A percentile compares a stretch with the other conserved stretches of the same genome.
Evolutionary conservation across 345 rosid genomes (phyloP).

Genomic region (Angophora floribunda): DNA sequence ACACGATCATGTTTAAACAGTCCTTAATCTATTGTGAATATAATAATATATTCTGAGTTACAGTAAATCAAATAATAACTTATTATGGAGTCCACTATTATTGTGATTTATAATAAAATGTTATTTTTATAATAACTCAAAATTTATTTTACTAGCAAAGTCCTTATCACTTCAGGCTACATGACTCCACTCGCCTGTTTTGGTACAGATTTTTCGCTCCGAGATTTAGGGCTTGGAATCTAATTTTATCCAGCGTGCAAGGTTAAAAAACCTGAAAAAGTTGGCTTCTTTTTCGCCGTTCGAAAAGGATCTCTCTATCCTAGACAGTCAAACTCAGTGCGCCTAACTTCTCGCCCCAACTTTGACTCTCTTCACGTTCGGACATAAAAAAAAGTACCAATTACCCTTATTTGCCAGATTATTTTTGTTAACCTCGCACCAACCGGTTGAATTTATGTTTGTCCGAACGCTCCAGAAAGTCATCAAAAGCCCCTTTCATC

Average conservation of each 20-base stretch:
- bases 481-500: neutral
- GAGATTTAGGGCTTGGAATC: neutral
- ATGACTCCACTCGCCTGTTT: neutral
- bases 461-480: neutral
- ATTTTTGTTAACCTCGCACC: neutral
- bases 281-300: neutral
- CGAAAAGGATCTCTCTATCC: neutral
- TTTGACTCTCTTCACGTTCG: neutral
- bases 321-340: neutral
- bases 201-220: neutral
- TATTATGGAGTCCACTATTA: too few relatives aligned
- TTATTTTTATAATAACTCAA: too few relatives aligned
- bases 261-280: neutral
- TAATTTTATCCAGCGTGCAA: neutral
- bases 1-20: neutral
- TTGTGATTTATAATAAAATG: too few relatives aligned
- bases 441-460: neutral
- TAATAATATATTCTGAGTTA: too few relatives aligned
- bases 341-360: neutral
- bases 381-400: neutral
- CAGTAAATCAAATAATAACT: too few relatives aligned
- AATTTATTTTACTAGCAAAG: too few relatives aligned
- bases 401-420: neutral
- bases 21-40: too few relatives aligned
- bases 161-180: neutral